Evolutionary conservation across 2,329 filamentous ascomycete species (phyloP), one percentile per base, ranked within the genome.

Genomic region (Trichoderma sp.): DNA sequence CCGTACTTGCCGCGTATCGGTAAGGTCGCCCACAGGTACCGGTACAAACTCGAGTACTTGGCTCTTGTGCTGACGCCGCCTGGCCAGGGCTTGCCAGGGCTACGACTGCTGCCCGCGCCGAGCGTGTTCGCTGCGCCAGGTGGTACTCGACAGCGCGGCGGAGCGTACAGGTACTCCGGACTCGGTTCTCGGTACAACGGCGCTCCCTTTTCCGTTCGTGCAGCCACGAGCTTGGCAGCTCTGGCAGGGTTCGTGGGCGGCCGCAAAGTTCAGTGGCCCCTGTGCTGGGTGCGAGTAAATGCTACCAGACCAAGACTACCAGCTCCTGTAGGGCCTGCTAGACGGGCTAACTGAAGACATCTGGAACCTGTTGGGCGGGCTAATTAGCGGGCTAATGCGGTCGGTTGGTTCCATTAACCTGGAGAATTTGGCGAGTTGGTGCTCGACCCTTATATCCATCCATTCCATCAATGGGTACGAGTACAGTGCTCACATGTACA

Each of bases 241-340:
- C 34, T 61, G 66, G 56, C 66, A 61, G 56, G 66, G 56, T 61
- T 69, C 56, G 56, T 28, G 56, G 36, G 65, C 65, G 65, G 65
- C 65, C 66, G 66, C 66, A 69, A 69, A 61, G 56, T 69, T 69
- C 66, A 69, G 66, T 69, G 56, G 66, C 66, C 66, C 12, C 26
- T 30, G 15, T 58, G 28, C 15, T 34, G 18, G 57, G 15, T 34
- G 30, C n/a, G 47, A 24, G 18, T 21, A 12, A 51, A 53, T 53
- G 21, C 47, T 24, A 53, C 47, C 47, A 53, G 47, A 53, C 47
- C 47, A 21, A 21, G n/a, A 53, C 47, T 24, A 51, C 43, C 43
- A 21, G n/a, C n/a, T n/a, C 18, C 18, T 53, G 47, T 34, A 26
- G 61, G 39, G 61, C 36, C 62, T 30, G 21, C 21, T 24, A 53